Percentiles rank a stretch among this genome's conserved stretches.
These are phyloP conservation scores for Fusarium transvaalense DNA, from an alignment of 2,329 filamentous ascomycete genomes.

Conservation along the genomic window DNA sequence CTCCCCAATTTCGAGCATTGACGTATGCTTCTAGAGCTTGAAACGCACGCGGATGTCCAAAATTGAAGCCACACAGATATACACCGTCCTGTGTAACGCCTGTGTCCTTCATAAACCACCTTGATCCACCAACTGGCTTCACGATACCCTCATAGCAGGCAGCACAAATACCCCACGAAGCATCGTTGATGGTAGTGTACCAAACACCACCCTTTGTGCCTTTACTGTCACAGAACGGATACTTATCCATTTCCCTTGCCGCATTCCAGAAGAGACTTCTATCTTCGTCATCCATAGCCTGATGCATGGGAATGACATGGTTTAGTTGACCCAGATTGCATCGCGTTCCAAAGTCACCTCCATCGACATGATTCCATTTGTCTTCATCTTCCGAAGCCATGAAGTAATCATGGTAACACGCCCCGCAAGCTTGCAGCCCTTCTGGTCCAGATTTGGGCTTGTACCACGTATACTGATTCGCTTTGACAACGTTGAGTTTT, in stretches of 20 bases:
- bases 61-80: constrained; percentile 53
- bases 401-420: constrained; percentile 56
- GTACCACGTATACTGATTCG: constrained; percentile 52
- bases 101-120: constrained; percentile 49
- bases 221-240: constrained; percentile 49
- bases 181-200: constrained; percentile 53
- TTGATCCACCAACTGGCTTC: constrained; percentile 48
- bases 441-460: constrained; percentile 43
- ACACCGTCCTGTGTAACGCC: constrained; percentile 24
- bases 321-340: constrained; percentile 52
- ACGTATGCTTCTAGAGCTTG: constrained; percentile 42
- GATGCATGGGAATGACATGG: constrained; percentile 49
- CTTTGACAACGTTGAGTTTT: constrained; percentile 29
- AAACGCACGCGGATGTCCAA: constrained; percentile 46
- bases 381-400: constrained; percentile 48
- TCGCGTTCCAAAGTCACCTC: constrained; percentile 36
- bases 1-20: constrained; percentile 49
- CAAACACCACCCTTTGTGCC: constrained; percentile 51
- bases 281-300: constrained; percentile 49
- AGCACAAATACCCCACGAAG: constrained; percentile 54
- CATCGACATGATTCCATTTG: constrained; percentile 40
- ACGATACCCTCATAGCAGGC: constrained; percentile 53
- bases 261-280: constrained; percentile 53
- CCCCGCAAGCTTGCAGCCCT: constrained; percentile 51
- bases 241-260: constrained; percentile 43